A percentile compares a stretch with the other conserved stretches of the same genome.
These are phyloP conservation scores for Fraxinus velutina DNA, from an alignment of 305 asterid genomes.

Conservation along the genomic window DNA sequence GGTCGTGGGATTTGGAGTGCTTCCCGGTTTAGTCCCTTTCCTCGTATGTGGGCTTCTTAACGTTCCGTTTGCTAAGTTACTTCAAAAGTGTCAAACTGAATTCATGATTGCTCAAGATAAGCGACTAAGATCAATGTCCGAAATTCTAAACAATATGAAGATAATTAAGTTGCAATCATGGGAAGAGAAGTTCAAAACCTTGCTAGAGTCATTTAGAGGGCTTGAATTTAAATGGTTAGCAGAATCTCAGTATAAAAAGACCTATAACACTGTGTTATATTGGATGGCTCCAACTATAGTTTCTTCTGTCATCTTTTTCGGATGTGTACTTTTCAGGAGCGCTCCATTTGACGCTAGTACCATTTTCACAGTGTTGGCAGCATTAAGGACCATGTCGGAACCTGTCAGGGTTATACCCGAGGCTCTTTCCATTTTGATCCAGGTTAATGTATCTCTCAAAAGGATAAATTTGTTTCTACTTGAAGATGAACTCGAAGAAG, in stretches of 20 bases:
- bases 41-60: slow-evolving; percentile 51
- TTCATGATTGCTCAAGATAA: slow-evolving; percentile 68
- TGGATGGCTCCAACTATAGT: slow-evolving; percentile 73
- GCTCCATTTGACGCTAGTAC: slow-evolving; percentile 58
- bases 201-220: slow-evolving; percentile 44
- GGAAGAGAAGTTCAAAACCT: slow-evolving; percentile 60
- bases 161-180: slow-evolving; percentile 73
- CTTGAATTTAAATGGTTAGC: slow-evolving; percentile 62
- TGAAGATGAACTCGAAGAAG: slow-evolving; percentile 56
- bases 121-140: slow-evolving; percentile 58
- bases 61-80: slow-evolving; percentile 53
- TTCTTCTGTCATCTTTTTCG: slow-evolving; percentile 55
- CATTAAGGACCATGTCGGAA: slow-evolving; percentile 54
- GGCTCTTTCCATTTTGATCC: slow-evolving; percentile 54
- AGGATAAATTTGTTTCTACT: slow-evolving; percentile 53
- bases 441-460: slow-evolving; percentile 60
- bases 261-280: slow-evolving; percentile 37
- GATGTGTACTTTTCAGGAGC: slow-evolving; percentile 49
- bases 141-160: slow-evolving; percentile 68
- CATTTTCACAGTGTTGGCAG: slow-evolving; percentile 65
- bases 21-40: slow-evolving; percentile 62
- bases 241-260: slow-evolving; percentile 42
- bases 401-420: slow-evolving; percentile 67
- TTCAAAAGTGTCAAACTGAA: slow-evolving; percentile 61
- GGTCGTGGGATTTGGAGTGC: slow-evolving; percentile 59